Evolutionary conservation across 352 stramenopile species (phyloP).

Genomic region (Globisporangium paroecandrum): DNA sequence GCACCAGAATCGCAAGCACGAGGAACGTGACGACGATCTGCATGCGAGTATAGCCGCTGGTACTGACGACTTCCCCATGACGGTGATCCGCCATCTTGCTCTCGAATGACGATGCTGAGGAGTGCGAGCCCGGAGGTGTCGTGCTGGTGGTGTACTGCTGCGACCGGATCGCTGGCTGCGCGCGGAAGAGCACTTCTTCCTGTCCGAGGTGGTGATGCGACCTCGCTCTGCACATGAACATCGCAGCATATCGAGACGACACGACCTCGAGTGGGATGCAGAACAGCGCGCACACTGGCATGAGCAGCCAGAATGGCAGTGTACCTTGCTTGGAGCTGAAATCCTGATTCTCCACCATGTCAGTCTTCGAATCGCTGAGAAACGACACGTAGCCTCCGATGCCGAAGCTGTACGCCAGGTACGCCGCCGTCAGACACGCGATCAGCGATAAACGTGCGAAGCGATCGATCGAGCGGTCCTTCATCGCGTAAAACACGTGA

Average conservation of each 20-base stretch:
- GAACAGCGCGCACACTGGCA: conserved; percentile 39
- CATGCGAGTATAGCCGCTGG: conserved; percentile 2
- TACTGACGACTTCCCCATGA: conserved; percentile 8
- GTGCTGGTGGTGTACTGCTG: conserved; percentile 7
- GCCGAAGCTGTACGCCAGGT: conserved; percentile 35
- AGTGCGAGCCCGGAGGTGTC: conserved; percentile 10
- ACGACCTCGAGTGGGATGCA: conserved; percentile 51
- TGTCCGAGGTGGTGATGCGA: conserved; percentile 16
- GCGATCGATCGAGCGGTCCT: conserved; percentile 27
- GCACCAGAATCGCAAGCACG: conserved; percentile 28
- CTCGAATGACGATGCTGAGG: background rate
- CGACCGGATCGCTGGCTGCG: conserved; percentile 15
- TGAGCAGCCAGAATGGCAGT: conserved; percentile 37
- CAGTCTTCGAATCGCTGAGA: conserved; percentile 31
- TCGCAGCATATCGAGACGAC: conserved; percentile 39
- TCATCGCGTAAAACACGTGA: conserved; percentile 45
- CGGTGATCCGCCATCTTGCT: background rate
- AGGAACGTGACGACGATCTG: conserved; percentile 23
- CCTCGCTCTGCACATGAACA: conserved; percentile 30
- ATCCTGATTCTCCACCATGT: conserved; percentile 53
- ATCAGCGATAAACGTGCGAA: conserved; percentile 36
- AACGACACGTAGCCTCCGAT: conserved; percentile 56
- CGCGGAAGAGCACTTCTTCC: conserved; percentile 41
- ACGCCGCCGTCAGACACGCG: conserved; percentile 29
- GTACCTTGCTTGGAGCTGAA: conserved; percentile 23